Evolutionary conservation across 2,329 filamentous ascomycete genomes (phyloP).

Genomic region (Hymenoscyphus occultus): DNA sequence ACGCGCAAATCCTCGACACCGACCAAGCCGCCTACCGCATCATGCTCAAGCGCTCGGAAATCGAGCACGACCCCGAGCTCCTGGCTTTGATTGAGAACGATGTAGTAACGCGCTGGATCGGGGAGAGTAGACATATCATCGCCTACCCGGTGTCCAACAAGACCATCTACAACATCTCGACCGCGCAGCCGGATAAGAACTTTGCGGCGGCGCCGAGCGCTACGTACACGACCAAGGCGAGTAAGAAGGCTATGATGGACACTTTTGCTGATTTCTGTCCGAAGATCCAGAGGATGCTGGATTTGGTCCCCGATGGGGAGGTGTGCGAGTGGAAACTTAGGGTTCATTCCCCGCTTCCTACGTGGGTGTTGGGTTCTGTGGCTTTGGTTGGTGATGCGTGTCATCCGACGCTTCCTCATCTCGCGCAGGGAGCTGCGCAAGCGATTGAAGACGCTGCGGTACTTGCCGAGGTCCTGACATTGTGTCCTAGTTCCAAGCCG

Average conservation of each 20-base stretch:
- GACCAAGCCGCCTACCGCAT: constrained; percentile 77
- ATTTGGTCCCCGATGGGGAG: constrained; percentile 58
- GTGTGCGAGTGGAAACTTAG: constrained; percentile 65
- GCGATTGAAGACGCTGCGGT: constrained; percentile 65
- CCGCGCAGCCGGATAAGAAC: constrained; percentile 59
- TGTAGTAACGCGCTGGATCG: constrained; percentile 71
- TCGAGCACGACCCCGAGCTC: constrained; percentile 65
- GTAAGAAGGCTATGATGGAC: constrained; percentile 58
- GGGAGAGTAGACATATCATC: constrained; percentile 71
- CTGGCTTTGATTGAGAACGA: constrained; percentile 65
- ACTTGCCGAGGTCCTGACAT: constrained; percentile 51
- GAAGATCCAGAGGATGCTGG: constrained; percentile 55
- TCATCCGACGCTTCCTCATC: constrained; percentile 65
- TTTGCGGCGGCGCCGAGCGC: constrained; percentile 55
- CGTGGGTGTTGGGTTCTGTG: constrained; percentile 56
- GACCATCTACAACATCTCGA: constrained; percentile 62
- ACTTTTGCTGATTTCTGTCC: constrained; percentile 61
- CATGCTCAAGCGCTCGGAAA: constrained; percentile 66
- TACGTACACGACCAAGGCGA: constrained; percentile 62
- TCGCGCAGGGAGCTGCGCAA: constrained; percentile 66
- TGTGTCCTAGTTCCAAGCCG: constrained; percentile 39
- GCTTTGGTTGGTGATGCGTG: constrained; percentile 63
- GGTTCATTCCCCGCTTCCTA: constrained; percentile 53
- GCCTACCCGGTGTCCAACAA: constrained; percentile 71
- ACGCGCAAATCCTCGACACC: constrained; percentile 59